Conservation (phyloP, 257 asterid species). For the Solanum arcanum region DNA sequence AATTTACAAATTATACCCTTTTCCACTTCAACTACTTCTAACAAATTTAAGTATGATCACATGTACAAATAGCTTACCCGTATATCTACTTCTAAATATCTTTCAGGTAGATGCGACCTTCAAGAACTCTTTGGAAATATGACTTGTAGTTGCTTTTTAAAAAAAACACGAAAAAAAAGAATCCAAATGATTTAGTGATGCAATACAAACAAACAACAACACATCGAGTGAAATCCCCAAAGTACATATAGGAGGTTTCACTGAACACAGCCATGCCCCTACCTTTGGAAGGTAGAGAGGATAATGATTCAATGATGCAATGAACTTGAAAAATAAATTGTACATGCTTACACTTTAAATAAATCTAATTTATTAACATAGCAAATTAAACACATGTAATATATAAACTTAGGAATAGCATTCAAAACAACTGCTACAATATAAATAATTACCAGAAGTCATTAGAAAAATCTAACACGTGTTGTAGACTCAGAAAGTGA, state of each 20-base stretch:
- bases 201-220: neutral
- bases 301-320: neutral
- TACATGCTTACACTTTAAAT: neutral
- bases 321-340: neutral
- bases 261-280: neutral
- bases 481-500: neutral
- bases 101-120: constrained; percentile 17
- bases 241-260: too few species aligned
- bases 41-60: too few species aligned
- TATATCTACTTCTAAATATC: constrained; percentile 26
- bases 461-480: neutral
- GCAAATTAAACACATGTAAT: neutral
- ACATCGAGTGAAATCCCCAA: neutral
- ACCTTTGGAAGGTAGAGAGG: neutral
- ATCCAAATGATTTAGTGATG: neutral
- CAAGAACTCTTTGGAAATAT: constrained; percentile 44
- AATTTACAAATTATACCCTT: constrained; percentile 46
- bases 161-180: neutral
- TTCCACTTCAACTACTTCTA: constrained; percentile 49
- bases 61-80: neutral
- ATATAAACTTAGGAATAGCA: neutral
- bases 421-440: neutral
- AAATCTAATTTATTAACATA: neutral
- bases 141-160: constrained; percentile 38
- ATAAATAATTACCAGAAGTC: neutral